Percentiles rank a stretch among this genome's conserved stretches.
phyloP scores from a whole-genome alignment of 2,329 filamentous ascomycete genomes.

The Mariannaea elegans region DNA sequence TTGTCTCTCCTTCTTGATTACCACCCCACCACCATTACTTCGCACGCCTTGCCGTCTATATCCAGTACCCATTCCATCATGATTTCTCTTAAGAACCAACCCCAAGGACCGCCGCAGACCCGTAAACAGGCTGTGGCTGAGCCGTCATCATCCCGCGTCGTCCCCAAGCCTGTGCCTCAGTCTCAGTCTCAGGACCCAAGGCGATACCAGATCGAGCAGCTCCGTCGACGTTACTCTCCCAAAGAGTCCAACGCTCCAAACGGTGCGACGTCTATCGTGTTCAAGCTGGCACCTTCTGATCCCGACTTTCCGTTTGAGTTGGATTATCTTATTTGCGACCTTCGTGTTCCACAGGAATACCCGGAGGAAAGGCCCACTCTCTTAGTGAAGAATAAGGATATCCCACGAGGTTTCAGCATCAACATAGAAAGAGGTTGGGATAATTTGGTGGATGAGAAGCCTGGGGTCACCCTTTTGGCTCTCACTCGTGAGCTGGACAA shows the following conservation, averaged over 20 bases:
- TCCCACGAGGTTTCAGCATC: slow-evolving; percentile 75
- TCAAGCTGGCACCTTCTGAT: slow-evolving; percentile 77
- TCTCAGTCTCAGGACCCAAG: slow-evolving; percentile 73
- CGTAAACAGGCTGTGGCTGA: slow-evolving; percentile 58
- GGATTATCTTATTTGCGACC: slow-evolving; percentile 71
- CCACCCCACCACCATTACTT: slow-evolving; percentile 13
- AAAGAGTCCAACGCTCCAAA: slow-evolving; percentile 53
- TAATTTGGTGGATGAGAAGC: slow-evolving; percentile 64
- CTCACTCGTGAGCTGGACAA: slow-evolving; percentile 77
- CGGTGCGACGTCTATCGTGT: slow-evolving; percentile 66
- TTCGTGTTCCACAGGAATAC: slow-evolving; percentile 72
- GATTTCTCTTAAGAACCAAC: slow-evolving; percentile 48
- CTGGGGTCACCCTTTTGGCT: slow-evolving; percentile 67
- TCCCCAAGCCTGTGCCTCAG: slow-evolving; percentile 72
- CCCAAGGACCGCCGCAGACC: slow-evolving; percentile 43
- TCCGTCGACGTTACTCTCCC: slow-evolving; percentile 71
- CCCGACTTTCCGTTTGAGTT: slow-evolving; percentile 87
- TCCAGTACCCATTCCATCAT: slow-evolving; percentile 39
- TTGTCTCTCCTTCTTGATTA: slow-evolving; percentile 1
- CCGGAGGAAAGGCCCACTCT: slow-evolving; percentile 67
- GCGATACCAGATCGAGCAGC: slow-evolving; percentile 78
- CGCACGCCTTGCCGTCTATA: slow-evolving; percentile 15
- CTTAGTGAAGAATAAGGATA: slow-evolving; percentile 72
- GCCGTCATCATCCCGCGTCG: slow-evolving; percentile 58
- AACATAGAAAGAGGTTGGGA: slow-evolving; percentile 82